phyloP scores from a whole-genome alignment of 2,329 filamentous ascomycete species.

The Claviceps maximensis region DNA sequence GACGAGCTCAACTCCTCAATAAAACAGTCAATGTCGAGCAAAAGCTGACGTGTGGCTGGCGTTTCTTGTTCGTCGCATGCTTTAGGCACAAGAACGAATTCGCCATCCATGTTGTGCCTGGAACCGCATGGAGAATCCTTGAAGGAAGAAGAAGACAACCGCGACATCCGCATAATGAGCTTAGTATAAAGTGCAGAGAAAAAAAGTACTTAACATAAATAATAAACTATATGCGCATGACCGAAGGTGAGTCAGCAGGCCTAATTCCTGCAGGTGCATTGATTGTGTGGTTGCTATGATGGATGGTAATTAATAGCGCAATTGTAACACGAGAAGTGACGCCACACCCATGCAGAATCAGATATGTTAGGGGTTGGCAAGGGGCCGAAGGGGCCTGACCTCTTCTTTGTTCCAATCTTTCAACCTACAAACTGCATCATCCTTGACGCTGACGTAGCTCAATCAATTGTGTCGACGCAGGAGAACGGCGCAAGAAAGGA shows the following conservation, averaged over 20 bases:
- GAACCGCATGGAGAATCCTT: neutral
- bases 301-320: neutral
- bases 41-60: slow-evolving; percentile 2
- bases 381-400: too few species aligned
- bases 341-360: too few species aligned
- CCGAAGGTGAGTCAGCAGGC: neutral
- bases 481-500: neutral
- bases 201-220: neutral
- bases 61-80: neutral
- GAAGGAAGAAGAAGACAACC: neutral
- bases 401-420: neutral
- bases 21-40: slow-evolving; percentile 27
- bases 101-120: neutral
- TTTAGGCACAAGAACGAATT: neutral
- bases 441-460: too few species aligned
- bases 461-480: neutral
- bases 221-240: too few species aligned
- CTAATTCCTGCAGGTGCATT: neutral
- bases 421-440: neutral
- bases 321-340: neutral
- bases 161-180: neutral
- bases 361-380: neutral
- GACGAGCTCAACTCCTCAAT: slow-evolving; percentile 7
- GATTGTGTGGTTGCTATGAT: too few species aligned
- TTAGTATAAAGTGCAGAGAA: neutral